phyloP scores from a whole-genome alignment of 129 eudicot genomes.

The Helianthus annuus region DNA sequence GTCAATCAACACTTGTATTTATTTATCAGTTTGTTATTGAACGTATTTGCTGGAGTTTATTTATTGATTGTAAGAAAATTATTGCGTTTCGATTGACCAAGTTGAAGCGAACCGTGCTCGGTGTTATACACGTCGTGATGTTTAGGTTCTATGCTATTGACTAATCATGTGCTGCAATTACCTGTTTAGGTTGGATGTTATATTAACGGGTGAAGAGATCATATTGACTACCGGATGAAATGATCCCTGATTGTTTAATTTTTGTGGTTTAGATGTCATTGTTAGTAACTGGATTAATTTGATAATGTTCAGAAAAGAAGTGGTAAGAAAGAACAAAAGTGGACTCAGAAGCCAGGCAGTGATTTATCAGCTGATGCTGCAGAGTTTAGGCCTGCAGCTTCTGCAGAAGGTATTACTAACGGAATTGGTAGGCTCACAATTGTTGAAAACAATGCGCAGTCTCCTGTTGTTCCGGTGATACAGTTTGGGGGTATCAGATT shows the following conservation, averaged over 20 bases:
- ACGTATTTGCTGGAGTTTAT: not conserved
- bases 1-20: no score
- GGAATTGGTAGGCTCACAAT: slow-evolving; percentile 36
- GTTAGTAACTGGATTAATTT: slow-evolving; percentile 16
- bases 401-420: slow-evolving; percentile 40
- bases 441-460: slow-evolving; percentile 44
- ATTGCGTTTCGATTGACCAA: not conserved
- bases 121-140: not conserved
- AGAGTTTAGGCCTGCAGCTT: slow-evolving; percentile 32
- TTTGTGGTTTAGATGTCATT: not conserved
- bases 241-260: not conserved
- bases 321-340: slow-evolving; percentile 42
- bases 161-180: not conserved
- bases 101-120: no score
- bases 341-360: slow-evolving; percentile 52
- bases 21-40: not conserved
- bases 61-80: not conserved
- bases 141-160: not conserved
- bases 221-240: not conserved
- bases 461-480: slow-evolving; percentile 37
- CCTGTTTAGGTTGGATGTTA: not conserved
- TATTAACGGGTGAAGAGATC: not conserved
- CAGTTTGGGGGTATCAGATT: slow-evolving; percentile 22
- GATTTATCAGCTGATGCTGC: slow-evolving; percentile 31
- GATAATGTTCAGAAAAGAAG: slow-evolving; percentile 43